Evolutionary conservation across 768 basidiomycete species (phyloP).

Genomic region (Rhodosporidiobolus odoratus): DNA sequence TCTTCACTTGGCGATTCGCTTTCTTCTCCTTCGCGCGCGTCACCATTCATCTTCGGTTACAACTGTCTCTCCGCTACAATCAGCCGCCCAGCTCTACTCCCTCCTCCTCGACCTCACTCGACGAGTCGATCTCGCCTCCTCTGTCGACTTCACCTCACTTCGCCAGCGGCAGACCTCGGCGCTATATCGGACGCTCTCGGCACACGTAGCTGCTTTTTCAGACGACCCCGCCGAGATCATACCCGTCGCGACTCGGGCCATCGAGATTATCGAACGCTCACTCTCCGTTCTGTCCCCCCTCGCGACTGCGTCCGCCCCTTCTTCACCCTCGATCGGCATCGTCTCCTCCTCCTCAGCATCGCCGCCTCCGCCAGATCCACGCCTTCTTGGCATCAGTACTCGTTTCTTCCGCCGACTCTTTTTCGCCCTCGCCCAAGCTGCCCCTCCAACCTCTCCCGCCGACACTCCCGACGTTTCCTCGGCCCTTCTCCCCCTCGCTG

Average conservation of each 20-base stretch:
- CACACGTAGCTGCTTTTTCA: background rate
- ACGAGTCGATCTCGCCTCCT: background rate
- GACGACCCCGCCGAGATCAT: background rate
- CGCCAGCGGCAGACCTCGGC: conserved; percentile 25
- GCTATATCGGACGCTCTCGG: conserved; percentile 25
- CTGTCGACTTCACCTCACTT: background rate
- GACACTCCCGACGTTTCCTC: background rate
- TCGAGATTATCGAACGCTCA: conserved; percentile 12
- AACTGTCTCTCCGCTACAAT: background rate
- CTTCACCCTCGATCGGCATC: too few relatives aligned
- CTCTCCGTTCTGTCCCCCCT: conserved; percentile 1
- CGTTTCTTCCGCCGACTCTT: conserved; percentile 15
- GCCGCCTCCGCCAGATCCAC: background rate
- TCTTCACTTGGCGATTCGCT: conserved; percentile 31
- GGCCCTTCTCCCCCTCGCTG: background rate
- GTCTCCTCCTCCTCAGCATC: background rate
- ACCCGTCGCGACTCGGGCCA: background rate
- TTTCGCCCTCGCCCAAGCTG: background rate
- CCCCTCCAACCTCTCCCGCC: background rate
- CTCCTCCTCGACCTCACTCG: conserved; percentile 17
- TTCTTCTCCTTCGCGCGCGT: conserved; percentile 26
- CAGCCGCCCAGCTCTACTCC: conserved; percentile 22
- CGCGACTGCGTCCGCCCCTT: background rate
- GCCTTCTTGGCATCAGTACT: conserved; percentile 14
- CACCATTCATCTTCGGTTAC: background rate